A percentile compares a stretch with the other conserved stretches of the same genome.
Evolutionary conservation across 352 stramenopile species (phyloP).

Genomic region (Plasmopara viticola): DNA sequence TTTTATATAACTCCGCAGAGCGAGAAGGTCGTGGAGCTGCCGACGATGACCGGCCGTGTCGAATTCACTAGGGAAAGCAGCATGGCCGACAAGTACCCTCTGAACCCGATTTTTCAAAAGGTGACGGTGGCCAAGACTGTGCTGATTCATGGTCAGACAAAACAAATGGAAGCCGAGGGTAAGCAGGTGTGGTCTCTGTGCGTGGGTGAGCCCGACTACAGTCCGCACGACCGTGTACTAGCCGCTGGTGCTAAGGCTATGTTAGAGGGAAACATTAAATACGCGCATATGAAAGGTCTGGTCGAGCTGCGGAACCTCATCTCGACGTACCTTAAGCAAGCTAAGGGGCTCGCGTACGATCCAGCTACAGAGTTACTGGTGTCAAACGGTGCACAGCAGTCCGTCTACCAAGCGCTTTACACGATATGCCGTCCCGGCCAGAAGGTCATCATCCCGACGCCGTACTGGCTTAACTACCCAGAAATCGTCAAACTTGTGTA

Average conservation of each 20-base stretch:
- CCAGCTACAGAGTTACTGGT: slow-evolving; percentile 90
- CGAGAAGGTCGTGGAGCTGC: slow-evolving; percentile 11
- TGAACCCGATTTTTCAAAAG: slow-evolving; percentile 79
- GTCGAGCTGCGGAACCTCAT: slow-evolving; percentile 86
- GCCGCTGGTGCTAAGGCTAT: slow-evolving; percentile 74
- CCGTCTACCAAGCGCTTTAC: slow-evolving; percentile 89
- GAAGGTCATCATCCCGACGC: slow-evolving; percentile 92
- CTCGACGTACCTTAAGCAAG: slow-evolving; percentile 76
- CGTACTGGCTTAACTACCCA: slow-evolving; percentile 96
- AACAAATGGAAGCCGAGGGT: slow-evolving; percentile 92
- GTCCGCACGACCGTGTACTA: slow-evolving; percentile 82
- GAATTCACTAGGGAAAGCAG: slow-evolving; percentile 26
- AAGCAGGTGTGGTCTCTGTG: slow-evolving; percentile 89
- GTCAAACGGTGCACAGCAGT: slow-evolving; percentile 95
- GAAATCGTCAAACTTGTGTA: slow-evolving; percentile 91
- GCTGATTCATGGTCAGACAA: slow-evolving; percentile 91
- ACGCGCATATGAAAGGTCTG: slow-evolving; percentile 92
- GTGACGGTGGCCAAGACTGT: slow-evolving; percentile 87
- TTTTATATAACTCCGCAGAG: slow-evolving; percentile 56
- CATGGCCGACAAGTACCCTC: slow-evolving; percentile 53
- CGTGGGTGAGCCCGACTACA: slow-evolving; percentile 95
- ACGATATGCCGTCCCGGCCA: slow-evolving; percentile 85
- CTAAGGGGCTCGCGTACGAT: slow-evolving; percentile 89
- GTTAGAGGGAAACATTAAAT: slow-evolving; percentile 82
- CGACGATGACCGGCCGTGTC: slow-evolving; percentile 11